A percentile compares a stretch with the other conserved stretches of the same genome.
Evolutionary conservation across 139 green algal genomes (phyloP).

Genomic region (Tetraselmis striata): DNA sequence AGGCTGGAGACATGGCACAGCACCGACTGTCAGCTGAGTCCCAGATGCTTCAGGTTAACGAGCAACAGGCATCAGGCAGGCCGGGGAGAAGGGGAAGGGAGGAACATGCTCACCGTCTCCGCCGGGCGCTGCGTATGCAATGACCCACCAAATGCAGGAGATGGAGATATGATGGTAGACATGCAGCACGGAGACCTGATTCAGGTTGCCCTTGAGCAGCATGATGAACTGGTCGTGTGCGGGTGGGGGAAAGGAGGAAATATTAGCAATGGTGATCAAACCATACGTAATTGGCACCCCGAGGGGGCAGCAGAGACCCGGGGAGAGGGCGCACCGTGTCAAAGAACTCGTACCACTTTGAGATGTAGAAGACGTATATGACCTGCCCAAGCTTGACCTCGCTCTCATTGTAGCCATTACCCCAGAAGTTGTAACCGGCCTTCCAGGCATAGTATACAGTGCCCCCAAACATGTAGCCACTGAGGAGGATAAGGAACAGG

Average conservation of each 20-base stretch:
- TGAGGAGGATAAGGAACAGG: constrained; percentile 42
- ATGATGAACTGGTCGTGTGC: constrained; percentile 72
- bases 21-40: too few species aligned
- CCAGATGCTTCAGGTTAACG: too few species aligned
- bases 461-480: constrained; percentile 40
- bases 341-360: constrained; percentile 67
- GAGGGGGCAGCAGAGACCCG: not conserved
- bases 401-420: constrained; percentile 31
- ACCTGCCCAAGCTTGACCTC: constrained; percentile 36
- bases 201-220: constrained; percentile 59
- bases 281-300: not conserved
- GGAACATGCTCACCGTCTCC: constrained; percentile 33
- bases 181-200: constrained; percentile 60
- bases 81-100: not conserved
- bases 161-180: constrained; percentile 71
- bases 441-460: constrained; percentile 26
- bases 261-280: not conserved
- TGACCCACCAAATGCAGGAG: constrained; percentile 61
- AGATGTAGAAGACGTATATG: constrained; percentile 64
- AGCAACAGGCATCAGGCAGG: too few species aligned
- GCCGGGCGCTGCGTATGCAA: constrained; percentile 45
- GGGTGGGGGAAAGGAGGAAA: too few species aligned
- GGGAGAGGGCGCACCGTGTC: constrained; percentile 34
- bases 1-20: constrained; percentile 29
- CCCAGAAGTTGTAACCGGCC: constrained; percentile 46